A percentile compares a stretch with the other conserved stretches of the same genome.
Conservation (phyloP, 768 basidiomycete species). For the Tulasnella sp. region DNA sequence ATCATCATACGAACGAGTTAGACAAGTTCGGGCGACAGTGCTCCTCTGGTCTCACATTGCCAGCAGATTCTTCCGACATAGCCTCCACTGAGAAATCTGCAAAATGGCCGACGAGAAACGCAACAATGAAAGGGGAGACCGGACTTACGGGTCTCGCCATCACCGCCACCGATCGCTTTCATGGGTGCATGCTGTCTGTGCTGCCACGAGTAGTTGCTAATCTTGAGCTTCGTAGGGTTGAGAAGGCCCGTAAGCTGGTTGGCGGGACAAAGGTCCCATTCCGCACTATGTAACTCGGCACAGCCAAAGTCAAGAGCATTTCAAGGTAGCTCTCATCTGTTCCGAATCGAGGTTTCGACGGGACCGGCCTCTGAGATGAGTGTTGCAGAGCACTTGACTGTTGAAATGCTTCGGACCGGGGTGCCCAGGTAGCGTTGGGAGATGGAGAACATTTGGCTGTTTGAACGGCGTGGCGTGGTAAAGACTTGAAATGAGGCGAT, state of each 20-base stretch:
- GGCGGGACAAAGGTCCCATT: not conserved
- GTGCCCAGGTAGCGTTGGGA: not conserved
- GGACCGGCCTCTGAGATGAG: constrained; percentile 46
- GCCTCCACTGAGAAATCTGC: constrained; percentile 78
- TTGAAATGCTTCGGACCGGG: not conserved
- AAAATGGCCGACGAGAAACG: not conserved
- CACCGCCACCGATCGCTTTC: constrained; percentile 66
- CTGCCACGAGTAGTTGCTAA: constrained; percentile 82
- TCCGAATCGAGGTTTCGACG: constrained; percentile 62
- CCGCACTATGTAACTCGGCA: not conserved
- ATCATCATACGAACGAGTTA: not conserved
- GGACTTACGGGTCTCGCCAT: constrained; percentile 79
- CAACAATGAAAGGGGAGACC: constrained; percentile 27
- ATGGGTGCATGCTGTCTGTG: constrained; percentile 85
- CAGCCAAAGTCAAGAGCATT: not conserved
- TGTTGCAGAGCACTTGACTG: constrained; percentile 22
- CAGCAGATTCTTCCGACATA: constrained; percentile 71
- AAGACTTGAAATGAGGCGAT: not conserved
- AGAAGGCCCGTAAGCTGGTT: constrained; percentile 61
- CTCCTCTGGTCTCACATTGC: constrained; percentile 57
- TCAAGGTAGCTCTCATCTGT: constrained; percentile 36
- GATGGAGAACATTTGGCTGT: not conserved
- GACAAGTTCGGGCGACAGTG: not conserved
- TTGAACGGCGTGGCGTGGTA: not conserved
- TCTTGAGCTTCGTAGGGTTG: constrained; percentile 62